phyloP scores from a whole-genome alignment of 1,284 basidiomycete species.

The Hymenochaete sp. region DNA sequence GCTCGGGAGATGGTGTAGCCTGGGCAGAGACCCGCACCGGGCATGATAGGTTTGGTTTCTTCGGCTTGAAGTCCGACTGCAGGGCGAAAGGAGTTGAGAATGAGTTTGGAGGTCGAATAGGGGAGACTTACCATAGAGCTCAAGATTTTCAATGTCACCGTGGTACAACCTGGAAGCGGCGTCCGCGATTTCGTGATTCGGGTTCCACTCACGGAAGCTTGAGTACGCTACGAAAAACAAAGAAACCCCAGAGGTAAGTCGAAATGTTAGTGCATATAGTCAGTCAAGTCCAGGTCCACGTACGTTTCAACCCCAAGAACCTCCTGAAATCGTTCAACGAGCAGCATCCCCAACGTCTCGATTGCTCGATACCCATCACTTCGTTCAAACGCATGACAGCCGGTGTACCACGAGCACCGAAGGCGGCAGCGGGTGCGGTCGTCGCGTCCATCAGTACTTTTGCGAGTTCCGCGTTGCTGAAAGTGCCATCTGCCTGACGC shows the following conservation, averaged over 20 bases:
- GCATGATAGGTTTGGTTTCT: conserved; percentile 65
- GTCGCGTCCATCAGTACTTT: conserved; percentile 59
- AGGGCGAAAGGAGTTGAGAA: neutral
- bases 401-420: conserved; percentile 74
- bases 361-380: conserved; percentile 75
- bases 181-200: conserved; percentile 57
- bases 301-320: conserved; percentile 70
- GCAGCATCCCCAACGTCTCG: conserved; percentile 74
- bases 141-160: conserved; percentile 68
- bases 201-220: conserved; percentile 78
- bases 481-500: conserved; percentile 54
- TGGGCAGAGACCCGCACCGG: conserved; percentile 76
- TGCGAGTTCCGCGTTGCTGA: conserved; percentile 68
- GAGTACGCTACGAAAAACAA: conserved; percentile 37
- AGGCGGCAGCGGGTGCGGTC: conserved; percentile 64
- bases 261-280: neutral
- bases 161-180: conserved; percentile 69
- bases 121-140: conserved; percentile 47
- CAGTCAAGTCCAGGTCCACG: conserved; percentile 19
- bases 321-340: conserved; percentile 80
- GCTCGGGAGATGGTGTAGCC: conserved; percentile 82
- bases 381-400: conserved; percentile 68
- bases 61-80: conserved; percentile 57
- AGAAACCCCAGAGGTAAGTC: conserved; percentile 1
- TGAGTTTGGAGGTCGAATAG: neutral